These are phyloP conservation scores for Solanum phureja DNA, from an alignment of 257 asterid species.

Conservation along the genomic window DNA sequence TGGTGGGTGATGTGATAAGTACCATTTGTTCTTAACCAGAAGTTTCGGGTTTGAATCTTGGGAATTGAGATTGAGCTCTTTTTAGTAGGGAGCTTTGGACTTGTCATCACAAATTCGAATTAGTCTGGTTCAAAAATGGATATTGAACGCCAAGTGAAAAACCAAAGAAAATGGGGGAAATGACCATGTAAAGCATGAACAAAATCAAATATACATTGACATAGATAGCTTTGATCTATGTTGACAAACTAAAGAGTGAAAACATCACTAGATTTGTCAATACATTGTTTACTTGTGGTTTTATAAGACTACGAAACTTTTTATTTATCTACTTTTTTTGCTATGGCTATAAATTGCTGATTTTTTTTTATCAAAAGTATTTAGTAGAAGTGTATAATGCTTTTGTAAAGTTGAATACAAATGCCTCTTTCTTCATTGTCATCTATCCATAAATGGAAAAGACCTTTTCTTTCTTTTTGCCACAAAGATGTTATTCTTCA, in stretches of 20 bases:
- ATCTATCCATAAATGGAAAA: not conserved
- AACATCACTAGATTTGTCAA: not conserved
- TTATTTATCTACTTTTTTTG: not conserved
- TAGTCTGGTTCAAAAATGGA: not conserved
- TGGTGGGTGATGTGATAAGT: not conserved
- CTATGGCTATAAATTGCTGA: not conserved
- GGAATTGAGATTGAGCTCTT: not conserved
- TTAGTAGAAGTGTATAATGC: not conserved
- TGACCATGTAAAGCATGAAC: not conserved
- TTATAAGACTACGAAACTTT: not conserved
- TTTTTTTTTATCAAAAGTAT: not conserved
- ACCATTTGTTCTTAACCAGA: not conserved
- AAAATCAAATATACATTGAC: not conserved
- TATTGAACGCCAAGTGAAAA: not conserved
- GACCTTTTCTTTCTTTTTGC: not conserved
- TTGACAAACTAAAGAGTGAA: not conserved
- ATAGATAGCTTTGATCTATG: not conserved
- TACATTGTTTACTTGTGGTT: not conserved
- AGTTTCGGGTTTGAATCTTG: not conserved
- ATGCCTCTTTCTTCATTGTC: not conserved
- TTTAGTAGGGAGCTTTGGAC: not conserved
- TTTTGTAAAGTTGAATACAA: not conserved
- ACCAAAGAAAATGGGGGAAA: not conserved
- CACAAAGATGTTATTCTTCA: not conserved
- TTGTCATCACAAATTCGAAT: not conserved